phyloP scores from a whole-genome alignment of 495 filamentous ascomycete species.

The Corynascus novoguineensis region DNA sequence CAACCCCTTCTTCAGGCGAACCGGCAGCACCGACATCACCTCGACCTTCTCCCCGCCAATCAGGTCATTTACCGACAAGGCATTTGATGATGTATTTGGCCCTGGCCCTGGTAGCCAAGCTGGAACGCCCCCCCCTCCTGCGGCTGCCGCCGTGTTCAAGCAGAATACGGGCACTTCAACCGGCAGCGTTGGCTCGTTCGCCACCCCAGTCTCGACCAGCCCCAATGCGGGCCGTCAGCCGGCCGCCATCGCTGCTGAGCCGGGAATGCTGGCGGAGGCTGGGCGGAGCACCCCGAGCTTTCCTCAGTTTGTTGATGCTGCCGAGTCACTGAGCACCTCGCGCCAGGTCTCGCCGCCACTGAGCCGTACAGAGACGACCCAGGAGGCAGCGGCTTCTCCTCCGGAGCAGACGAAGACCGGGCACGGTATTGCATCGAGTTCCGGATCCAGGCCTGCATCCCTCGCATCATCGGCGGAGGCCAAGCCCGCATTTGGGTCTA shows the following conservation, averaged over 20 bases:
- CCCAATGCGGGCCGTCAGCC: conserved; percentile 49
- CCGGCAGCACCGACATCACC: conserved; percentile 61
- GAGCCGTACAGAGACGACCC: conserved; percentile 63
- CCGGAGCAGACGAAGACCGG: conserved; percentile 31
- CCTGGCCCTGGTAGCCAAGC: conserved; percentile 40
- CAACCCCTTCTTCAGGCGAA: conserved; percentile 85
- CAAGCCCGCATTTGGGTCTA: conserved; percentile 15
- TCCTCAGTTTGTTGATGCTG: conserved; percentile 57
- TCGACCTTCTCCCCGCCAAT: conserved; percentile 45
- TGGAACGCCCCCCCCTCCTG: conserved; percentile 45
- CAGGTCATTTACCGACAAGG: conserved; percentile 51
- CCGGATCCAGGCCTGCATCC: conserved; percentile 27
- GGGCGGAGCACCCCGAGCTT: conserved; percentile 68
- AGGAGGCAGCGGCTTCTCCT: conserved; percentile 41
- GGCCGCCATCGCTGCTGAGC: conserved; percentile 43
- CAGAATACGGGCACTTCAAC: conserved; percentile 53
- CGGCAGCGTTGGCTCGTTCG: conserved; percentile 47
- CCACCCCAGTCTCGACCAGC: conserved; percentile 49
- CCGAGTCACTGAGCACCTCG: conserved; percentile 68
- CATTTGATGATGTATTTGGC: conserved; percentile 88
- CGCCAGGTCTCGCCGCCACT: conserved; percentile 76
- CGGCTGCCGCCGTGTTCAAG: conserved; percentile 63
- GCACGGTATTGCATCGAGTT: conserved; percentile 32
- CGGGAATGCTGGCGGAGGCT: conserved; percentile 59
- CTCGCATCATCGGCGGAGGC: conserved; percentile 15